phyloP scores from a whole-genome alignment of 352 stramenopile genomes.

The Plasmopara halstedii region DNA sequence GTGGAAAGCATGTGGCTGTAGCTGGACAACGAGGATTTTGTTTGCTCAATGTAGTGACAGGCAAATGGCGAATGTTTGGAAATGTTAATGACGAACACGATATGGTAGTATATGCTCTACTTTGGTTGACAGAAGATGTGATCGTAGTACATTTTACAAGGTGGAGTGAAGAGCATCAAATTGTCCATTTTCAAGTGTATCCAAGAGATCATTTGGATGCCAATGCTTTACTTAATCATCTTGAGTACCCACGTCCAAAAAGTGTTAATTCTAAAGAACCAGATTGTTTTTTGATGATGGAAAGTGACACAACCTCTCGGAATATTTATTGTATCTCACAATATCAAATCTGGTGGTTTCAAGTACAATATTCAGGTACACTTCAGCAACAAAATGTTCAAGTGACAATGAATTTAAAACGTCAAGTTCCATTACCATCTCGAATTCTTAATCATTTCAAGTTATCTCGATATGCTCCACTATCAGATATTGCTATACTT shows the following conservation, averaged over 20 bases:
- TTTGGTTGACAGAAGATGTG: constrained; percentile 60
- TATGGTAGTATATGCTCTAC: constrained; percentile 49
- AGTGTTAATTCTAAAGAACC: too few relatives aligned
- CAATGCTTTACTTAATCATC: constrained; percentile 39
- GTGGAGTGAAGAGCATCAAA: constrained; percentile 43
- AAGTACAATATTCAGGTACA: constrained; percentile 29
- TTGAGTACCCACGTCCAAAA: constrained; percentile 37
- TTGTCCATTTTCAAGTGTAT: constrained; percentile 58
- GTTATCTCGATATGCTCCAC: constrained; percentile 4
- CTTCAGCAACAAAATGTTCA: constrained; percentile 36
- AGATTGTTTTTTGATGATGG: constrained; percentile 48
- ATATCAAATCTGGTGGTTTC: constrained; percentile 52
- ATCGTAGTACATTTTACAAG: constrained; percentile 59
- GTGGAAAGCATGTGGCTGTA: constrained; percentile 54
- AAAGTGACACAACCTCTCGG: constrained; percentile 37
- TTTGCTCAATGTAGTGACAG: constrained; percentile 51
- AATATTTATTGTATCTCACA: constrained; percentile 55
- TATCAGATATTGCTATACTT: constrained; percentile 45
- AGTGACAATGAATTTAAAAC: constrained; percentile 32
- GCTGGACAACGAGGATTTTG: constrained; percentile 70
- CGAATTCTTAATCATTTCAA: constrained; percentile 15
- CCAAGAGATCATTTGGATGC: constrained; percentile 72
- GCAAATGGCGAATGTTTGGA: constrained; percentile 79
- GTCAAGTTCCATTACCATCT: constrained; percentile 40
- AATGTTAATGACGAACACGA: constrained; percentile 83